phyloP scores from a whole-genome alignment of 2,329 filamentous ascomycete genomes.

The Xylaria sp. region DNA sequence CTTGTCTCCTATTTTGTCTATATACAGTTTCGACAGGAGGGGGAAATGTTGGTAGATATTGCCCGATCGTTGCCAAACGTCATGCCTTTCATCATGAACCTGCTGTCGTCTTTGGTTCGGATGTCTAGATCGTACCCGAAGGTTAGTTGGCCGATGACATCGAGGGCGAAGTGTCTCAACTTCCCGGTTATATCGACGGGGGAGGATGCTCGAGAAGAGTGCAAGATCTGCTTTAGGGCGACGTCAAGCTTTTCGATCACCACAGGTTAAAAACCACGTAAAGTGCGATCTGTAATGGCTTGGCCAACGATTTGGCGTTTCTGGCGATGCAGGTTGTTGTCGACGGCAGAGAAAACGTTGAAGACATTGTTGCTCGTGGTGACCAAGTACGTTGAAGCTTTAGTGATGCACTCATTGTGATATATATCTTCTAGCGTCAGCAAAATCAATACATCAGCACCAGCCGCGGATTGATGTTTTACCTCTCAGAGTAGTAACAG shows the following conservation, averaged over 20 bases:
- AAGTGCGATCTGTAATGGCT: not conserved
- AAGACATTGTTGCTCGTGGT: not conserved
- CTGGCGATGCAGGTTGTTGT: not conserved
- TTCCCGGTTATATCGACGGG: constrained; percentile 22
- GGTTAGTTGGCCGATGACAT: constrained; percentile 24
- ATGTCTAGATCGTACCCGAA: constrained; percentile 25
- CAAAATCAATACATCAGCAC: too few species aligned
- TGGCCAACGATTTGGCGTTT: not conserved
- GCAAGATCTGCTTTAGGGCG: not conserved
- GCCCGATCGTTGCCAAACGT: not conserved
- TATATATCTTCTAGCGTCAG: constrained; percentile 24
- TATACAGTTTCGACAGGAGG: not conserved
- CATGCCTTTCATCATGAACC: not conserved
- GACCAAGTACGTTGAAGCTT: constrained; percentile 18
- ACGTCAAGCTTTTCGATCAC: not conserved
- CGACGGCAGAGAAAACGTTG: not conserved
- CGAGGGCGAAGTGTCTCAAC: constrained; percentile 7
- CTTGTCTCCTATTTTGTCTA: not conserved
- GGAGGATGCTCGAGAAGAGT: not conserved
- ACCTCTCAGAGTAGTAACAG: too few species aligned
- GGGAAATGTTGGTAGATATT: constrained; percentile 1
- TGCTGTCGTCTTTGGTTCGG: constrained; percentile 11
- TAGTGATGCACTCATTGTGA: constrained; percentile 19
- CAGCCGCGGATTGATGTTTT: too few species aligned
- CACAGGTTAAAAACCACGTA: not conserved